A percentile compares a stretch with the other conserved stretches of the same genome.
phyloP scores from a whole-genome alignment of 139 green algal genomes.

The Micromonas commoda region DNA sequence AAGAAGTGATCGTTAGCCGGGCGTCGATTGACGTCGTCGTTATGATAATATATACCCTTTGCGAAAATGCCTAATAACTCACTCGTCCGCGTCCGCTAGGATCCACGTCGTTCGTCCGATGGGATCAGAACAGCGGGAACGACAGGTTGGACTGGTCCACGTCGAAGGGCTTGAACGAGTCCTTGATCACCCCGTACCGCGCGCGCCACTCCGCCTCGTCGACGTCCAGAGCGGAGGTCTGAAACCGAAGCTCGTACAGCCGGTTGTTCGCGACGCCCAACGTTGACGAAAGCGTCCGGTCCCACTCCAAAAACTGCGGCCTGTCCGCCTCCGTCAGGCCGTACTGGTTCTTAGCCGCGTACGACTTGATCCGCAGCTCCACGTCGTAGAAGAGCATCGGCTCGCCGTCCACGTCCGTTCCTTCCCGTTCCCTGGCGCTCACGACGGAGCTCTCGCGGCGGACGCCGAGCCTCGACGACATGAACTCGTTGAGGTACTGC shows the following conservation, averaged over 20 bases:
- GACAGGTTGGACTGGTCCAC: slow-evolving; percentile 6
- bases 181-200: slow-evolving; percentile 34
- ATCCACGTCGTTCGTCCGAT: no score
- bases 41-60: no score
- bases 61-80: no score
- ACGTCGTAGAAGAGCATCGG: slow-evolving; percentile 56
- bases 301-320: slow-evolving; percentile 63
- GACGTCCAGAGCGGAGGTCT: slow-evolving; percentile 44
- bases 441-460: slow-evolving; percentile 34
- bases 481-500: slow-evolving; percentile 86
- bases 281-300: slow-evolving; percentile 60
- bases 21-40: no score
- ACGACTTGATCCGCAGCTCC: slow-evolving; percentile 57
- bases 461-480: slow-evolving; percentile 87
- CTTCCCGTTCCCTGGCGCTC: slow-evolving; percentile 18
- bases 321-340: slow-evolving; percentile 46
- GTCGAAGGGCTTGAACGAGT: slow-evolving; percentile 41
- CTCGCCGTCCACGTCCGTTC: neutral
- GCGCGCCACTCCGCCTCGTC: slow-evolving; percentile 34
- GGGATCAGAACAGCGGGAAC: neutral
- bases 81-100: no score
- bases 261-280: slow-evolving; percentile 76
- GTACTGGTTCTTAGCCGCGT: slow-evolving; percentile 68
- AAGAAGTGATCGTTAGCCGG: neutral
- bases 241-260: slow-evolving; percentile 74